phyloP scores from a whole-genome alignment of 805 yeast species.

The Metschnikowia cerradonensis region DNA sequence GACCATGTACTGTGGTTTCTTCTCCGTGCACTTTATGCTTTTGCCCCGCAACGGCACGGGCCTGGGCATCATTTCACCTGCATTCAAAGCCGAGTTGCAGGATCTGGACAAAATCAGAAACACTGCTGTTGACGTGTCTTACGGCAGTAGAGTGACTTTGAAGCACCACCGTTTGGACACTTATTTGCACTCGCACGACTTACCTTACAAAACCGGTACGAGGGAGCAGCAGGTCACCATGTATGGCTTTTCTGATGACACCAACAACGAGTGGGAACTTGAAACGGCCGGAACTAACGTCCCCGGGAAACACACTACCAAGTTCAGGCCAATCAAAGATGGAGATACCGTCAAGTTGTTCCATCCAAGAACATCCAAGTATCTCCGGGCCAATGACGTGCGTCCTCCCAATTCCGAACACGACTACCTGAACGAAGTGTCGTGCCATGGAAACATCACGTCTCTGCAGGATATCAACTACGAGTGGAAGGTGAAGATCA shows the following conservation, averaged over 20 bases:
- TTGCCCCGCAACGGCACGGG: constrained; percentile 53
- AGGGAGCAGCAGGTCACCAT: constrained; percentile 77
- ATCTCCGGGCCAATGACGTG: constrained; percentile 63
- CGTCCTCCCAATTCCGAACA: constrained; percentile 89
- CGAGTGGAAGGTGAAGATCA: constrained; percentile 59
- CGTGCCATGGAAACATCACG: constrained; percentile 57
- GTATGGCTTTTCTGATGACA: constrained; percentile 54
- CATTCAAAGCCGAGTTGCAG: constrained; percentile 57
- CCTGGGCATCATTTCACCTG: constrained; percentile 59
- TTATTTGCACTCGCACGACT: constrained; percentile 75
- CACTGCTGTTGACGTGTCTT: constrained; percentile 62
- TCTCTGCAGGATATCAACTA: constrained; percentile 66
- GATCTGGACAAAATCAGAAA: constrained; percentile 33
- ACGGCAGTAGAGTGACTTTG: constrained; percentile 67
- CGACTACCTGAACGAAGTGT: constrained; percentile 83
- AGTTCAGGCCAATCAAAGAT: constrained; percentile 39
- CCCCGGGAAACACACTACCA: constrained; percentile 37
- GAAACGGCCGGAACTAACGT: constrained; percentile 40
- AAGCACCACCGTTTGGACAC: constrained; percentile 70
- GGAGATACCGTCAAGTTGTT: constrained; percentile 61
- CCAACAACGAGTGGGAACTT: constrained; percentile 70
- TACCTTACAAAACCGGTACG: constrained; percentile 60
- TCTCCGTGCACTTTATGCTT: constrained; percentile 52
- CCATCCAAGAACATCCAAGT: constrained; percentile 65
- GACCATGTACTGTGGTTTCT: constrained; percentile 52